Percentiles rank a stretch among this genome's conserved stretches.
Evolutionary conservation across 345 rosid genomes (phyloP).

Genomic region (Lenwebbia sp.): DNA sequence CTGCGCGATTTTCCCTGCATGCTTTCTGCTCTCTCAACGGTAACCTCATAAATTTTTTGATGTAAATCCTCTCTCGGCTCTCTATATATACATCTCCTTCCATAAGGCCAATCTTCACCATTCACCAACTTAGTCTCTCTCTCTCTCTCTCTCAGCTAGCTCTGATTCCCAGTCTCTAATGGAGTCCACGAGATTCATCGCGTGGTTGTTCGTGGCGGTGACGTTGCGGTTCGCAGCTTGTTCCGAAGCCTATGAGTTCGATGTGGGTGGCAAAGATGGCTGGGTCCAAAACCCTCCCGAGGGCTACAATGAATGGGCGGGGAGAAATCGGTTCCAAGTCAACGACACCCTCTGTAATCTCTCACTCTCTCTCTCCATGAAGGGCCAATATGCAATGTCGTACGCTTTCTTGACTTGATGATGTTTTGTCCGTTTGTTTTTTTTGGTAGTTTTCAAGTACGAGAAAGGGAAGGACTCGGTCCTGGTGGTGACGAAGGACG

Average conservation of each 20-base stretch:
- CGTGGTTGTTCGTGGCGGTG: neutral
- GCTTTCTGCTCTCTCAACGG: neutral
- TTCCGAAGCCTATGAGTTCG: conserved; percentile 32
- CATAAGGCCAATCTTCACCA: neutral
- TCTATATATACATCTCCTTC: neutral
- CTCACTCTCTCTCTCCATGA: neutral
- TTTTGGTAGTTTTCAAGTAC: conserved; percentile 56
- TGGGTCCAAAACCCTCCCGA: conserved; percentile 69
- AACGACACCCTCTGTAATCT: conserved; percentile 68
- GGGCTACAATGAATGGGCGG: conserved; percentile 70
- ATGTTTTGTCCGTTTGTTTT: neutral
- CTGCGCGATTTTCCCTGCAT: neutral
- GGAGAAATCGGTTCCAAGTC: conserved; percentile 69
- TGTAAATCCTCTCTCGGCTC: neutral
- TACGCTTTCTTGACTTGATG: neutral
- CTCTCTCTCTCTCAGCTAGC: neutral
- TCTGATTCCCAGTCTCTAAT: neutral
- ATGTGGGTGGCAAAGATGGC: conserved; percentile 73
- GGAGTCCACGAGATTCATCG: conserved; percentile 12
- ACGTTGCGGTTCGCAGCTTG: neutral
- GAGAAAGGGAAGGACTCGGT: conserved; percentile 65
- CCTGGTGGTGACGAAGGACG: conserved; percentile 40
- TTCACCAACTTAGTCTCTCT: neutral
- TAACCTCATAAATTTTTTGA: neutral
- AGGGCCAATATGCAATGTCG: neutral